Evolutionary conservation across 164 flowering plant genomes (phyloP).

Genomic region (Annona squamosa): DNA sequence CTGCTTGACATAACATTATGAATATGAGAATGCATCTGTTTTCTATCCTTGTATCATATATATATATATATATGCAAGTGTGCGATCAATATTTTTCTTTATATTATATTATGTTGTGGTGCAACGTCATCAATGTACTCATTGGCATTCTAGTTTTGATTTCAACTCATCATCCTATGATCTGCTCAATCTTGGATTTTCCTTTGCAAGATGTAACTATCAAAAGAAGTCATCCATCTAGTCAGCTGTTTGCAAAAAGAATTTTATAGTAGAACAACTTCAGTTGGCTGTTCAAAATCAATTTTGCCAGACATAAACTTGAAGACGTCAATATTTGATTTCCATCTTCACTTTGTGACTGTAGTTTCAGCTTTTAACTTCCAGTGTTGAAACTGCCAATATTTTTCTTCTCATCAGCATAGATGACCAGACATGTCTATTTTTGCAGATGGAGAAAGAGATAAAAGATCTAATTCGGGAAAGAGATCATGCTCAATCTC

Average conservation of each 20-base stretch:
- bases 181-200: too few species aligned
- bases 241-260: not conserved
- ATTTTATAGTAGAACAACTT: not conserved
- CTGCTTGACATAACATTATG: not conserved
- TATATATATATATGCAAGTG: not conserved
- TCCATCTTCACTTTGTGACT: not conserved
- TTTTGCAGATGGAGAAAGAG: slow-evolving; percentile 74
- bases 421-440: not conserved
- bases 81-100: not conserved
- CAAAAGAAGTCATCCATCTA: not conserved
- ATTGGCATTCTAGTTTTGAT: not conserved
- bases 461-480: slow-evolving; percentile 63
- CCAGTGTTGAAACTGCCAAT: not conserved
- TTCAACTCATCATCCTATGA: too few species aligned
- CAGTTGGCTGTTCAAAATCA: not conserved
- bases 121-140: not conserved
- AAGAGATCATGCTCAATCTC: slow-evolving; percentile 79
- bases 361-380: not conserved
- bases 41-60: not conserved
- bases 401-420: not conserved
- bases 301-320: not conserved
- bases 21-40: not conserved
- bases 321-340: too few species aligned
- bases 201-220: too few species aligned
- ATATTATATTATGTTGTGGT: not conserved